Conservation (phyloP, 805 yeast genomes). For the Myxozyma kluyveri region DNA sequence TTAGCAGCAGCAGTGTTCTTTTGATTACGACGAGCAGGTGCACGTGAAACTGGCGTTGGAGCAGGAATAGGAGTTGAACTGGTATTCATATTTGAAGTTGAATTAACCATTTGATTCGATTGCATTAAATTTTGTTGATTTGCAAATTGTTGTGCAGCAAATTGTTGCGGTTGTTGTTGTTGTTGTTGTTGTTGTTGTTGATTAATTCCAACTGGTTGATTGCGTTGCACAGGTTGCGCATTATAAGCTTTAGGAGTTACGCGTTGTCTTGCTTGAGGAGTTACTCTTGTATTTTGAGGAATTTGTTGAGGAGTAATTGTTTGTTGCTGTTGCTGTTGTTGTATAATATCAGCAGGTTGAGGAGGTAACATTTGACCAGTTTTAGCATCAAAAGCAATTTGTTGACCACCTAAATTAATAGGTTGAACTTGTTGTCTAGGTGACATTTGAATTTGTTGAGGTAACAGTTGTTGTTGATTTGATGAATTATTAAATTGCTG, state of each 20-base stretch:
- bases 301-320: background rate
- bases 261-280: constrained; percentile 2
- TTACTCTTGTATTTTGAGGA: background rate
- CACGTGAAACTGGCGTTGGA: constrained; percentile 8
- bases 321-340: constrained; percentile 1
- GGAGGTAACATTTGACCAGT: background rate
- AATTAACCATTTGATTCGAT: background rate
- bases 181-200: constrained; percentile 12
- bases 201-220: too few relatives aligned
- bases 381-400: constrained; percentile 6
- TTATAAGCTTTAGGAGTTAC: constrained; percentile 1
- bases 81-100: background rate
- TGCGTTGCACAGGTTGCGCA: too few relatives aligned
- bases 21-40: constrained; percentile 9
- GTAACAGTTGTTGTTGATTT: constrained; percentile 3
- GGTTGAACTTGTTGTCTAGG: background rate
- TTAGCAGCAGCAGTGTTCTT: background rate
- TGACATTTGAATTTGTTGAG: background rate
- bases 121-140: background rate
- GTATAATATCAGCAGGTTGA: constrained; percentile 3
- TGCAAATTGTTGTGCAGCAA: constrained; percentile 3
- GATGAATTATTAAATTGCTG: too few relatives aligned
- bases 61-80: background rate
- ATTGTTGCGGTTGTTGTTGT: constrained; percentile 10
- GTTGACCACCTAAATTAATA: background rate